phyloP scores from a whole-genome alignment of 768 basidiomycete species.

The Russula ochroleuca region DNA sequence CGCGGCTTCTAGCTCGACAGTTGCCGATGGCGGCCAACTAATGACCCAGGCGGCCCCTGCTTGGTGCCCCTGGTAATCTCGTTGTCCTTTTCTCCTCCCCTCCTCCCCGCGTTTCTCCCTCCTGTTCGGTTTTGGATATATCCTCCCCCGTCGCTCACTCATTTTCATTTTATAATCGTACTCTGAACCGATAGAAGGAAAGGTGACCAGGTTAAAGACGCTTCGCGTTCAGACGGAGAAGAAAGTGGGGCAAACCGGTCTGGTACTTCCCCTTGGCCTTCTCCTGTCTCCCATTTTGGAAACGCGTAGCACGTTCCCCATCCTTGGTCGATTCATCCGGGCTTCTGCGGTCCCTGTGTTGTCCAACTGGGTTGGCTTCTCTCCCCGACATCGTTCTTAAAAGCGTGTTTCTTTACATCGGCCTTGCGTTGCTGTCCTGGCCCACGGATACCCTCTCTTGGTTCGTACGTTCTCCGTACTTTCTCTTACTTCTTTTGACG shows the following conservation, averaged over 20 bases:
- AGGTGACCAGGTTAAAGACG: neutral
- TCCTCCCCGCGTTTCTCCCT: neutral
- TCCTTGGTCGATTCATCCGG: neutral
- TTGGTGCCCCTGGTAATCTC: neutral
- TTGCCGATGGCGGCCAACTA: constrained; percentile 12
- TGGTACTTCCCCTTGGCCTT: neutral
- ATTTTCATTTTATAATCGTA: neutral
- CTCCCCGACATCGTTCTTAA: neutral
- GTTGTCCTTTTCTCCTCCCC: neutral
- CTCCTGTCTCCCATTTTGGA: constrained; percentile 13
- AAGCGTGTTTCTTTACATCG: neutral
- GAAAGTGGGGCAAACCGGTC: neutral
- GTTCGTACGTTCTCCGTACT: constrained; percentile 8
- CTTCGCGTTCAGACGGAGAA: neutral
- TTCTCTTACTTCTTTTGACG: neutral
- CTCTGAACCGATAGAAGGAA: neutral
- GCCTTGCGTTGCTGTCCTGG: neutral
- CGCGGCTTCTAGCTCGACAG: constrained; percentile 4
- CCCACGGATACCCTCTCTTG: constrained; percentile 10
- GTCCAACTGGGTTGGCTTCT: neutral
- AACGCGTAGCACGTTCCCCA: constrained; percentile 7
- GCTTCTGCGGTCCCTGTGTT: neutral
- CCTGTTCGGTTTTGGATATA: neutral
- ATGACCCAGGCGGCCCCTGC: neutral
- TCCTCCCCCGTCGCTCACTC: neutral